Percentiles rank a stretch among this genome's conserved stretches.
These are phyloP conservation scores for Craterostigma plantagineum DNA, from an alignment of 257 asterid species.

Conservation along the genomic window DNA sequence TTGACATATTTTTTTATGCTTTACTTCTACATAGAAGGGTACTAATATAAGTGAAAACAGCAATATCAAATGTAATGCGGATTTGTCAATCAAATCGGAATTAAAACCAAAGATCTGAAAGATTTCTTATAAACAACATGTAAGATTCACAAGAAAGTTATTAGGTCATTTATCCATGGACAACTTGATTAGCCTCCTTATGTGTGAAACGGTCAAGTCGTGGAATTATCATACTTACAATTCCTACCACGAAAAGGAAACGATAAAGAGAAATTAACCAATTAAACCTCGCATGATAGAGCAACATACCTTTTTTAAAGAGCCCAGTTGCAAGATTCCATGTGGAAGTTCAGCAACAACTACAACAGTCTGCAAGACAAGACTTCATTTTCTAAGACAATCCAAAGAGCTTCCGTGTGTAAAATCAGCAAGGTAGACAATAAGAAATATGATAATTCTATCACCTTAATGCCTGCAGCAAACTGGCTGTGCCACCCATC, in stretches of 20 bases:
- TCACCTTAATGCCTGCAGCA: slow-evolving; percentile 85
- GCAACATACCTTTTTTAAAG: slow-evolving; percentile 47
- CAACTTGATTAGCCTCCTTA: no score
- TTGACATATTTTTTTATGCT: no score
- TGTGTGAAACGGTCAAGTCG: no score
- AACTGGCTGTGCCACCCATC: slow-evolving; percentile 72
- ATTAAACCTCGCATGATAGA: slow-evolving; percentile 2
- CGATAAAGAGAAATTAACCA: not conserved
- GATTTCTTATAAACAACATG: no score
- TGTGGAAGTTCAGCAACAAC: slow-evolving; percentile 65
- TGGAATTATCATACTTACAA: no score
- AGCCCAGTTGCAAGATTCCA: slow-evolving; percentile 83
- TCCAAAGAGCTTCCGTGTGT: slow-evolving; percentile 3
- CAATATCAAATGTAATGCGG: no score
- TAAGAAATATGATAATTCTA: slow-evolving; percentile 6
- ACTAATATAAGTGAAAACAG: no score
- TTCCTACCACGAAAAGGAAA: not conserved
- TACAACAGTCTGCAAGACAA: slow-evolving; percentile 63
- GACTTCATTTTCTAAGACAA: slow-evolving; percentile 1
- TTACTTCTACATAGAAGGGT: no score
- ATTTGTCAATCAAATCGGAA: no score
- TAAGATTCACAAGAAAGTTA: no score
- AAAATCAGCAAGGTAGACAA: not conserved
- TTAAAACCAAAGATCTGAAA: no score
- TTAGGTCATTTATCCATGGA: no score